These are phyloP conservation scores for Gracilaria gracilis DNA, from an alignment of 23 red algal genomes.

Conservation along the genomic window DNA sequence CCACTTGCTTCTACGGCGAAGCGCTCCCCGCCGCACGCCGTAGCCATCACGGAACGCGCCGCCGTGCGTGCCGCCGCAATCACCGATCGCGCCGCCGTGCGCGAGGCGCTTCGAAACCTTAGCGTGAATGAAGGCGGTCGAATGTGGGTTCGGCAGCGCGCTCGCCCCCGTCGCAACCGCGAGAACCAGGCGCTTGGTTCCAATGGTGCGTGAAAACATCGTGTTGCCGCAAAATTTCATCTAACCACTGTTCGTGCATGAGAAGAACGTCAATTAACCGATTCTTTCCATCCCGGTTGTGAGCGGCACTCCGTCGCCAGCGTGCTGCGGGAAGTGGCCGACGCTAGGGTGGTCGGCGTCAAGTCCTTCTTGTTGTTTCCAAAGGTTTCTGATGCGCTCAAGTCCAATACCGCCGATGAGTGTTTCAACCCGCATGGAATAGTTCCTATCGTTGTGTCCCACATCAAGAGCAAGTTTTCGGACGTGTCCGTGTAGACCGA, in stretches of 20 bases:
- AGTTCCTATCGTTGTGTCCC: constrained; percentile 64
- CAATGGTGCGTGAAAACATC: constrained; percentile 85
- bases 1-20: too few relatives aligned
- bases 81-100: constrained; percentile 40
- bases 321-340: constrained; percentile 74
- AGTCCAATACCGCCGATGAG: constrained; percentile 92
- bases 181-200: constrained; percentile 83
- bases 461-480: constrained; percentile 84
- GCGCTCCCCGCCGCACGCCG: too few relatives aligned
- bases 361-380: constrained; percentile 93
- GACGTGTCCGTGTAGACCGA: constrained; percentile 95
- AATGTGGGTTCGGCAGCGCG: constrained; percentile 80
- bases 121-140: constrained; percentile 72
- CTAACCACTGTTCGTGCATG: constrained; percentile 98
- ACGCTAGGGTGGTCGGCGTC: constrained; percentile 74
- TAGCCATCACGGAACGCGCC: too few relatives aligned
- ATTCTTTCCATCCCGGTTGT: constrained; percentile 92
- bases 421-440: constrained; percentile 97
- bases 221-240: constrained; percentile 90
- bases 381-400: constrained; percentile 89
- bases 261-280: constrained; percentile 72
- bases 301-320: constrained; percentile 70
- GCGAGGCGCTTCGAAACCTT: constrained; percentile 52
- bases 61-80: constrained; percentile 27
- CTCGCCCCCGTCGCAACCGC: constrained; percentile 87